These are phyloP conservation scores for Exophiala sideris DNA, from an alignment of 2,329 filamentous ascomycete species.

Conservation along the genomic window DNA sequence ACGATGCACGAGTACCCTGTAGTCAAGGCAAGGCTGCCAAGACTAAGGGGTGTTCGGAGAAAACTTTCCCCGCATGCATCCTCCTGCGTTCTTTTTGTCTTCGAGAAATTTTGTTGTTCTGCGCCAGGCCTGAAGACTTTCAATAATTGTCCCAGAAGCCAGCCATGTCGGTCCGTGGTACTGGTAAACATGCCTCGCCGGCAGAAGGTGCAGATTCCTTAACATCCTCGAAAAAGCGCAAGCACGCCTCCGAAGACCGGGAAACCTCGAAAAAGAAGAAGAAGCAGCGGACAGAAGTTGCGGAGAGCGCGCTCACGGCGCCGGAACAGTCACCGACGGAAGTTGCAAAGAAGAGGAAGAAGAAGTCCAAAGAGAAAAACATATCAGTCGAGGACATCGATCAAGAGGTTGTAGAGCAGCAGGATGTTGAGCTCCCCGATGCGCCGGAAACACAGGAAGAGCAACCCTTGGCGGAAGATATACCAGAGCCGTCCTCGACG, in stretches of 20 bases:
- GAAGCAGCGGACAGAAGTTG: constrained; percentile 11
- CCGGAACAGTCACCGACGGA: background rate
- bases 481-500: background rate
- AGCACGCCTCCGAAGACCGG: constrained; percentile 20
- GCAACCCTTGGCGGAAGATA: background rate
- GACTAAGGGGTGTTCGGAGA: too few species aligned
- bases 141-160: background rate
- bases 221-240: constrained; percentile 22
- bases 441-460: constrained; percentile 4
- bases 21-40: too few species aligned
- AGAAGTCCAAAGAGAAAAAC: background rate
- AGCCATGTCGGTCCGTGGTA: constrained; percentile 13
- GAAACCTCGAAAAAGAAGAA: constrained; percentile 23
- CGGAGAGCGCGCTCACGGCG: background rate
- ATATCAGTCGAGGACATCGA: background rate
- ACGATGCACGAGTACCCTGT: too few species aligned
- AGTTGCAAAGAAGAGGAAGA: constrained; percentile 11
- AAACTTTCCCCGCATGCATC: too few species aligned
- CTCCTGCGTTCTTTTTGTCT: too few species aligned
- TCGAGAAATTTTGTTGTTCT: too few species aligned
- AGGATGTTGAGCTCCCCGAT: constrained; percentile 18
- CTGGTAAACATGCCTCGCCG: constrained; percentile 2
- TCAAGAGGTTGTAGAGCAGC: constrained; percentile 7
- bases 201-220: background rate
- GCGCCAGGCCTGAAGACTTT: too few species aligned